Evolutionary conservation across 371 early-diverging fungal species (phyloP).

Genomic region (Smittium culicis): DNA sequence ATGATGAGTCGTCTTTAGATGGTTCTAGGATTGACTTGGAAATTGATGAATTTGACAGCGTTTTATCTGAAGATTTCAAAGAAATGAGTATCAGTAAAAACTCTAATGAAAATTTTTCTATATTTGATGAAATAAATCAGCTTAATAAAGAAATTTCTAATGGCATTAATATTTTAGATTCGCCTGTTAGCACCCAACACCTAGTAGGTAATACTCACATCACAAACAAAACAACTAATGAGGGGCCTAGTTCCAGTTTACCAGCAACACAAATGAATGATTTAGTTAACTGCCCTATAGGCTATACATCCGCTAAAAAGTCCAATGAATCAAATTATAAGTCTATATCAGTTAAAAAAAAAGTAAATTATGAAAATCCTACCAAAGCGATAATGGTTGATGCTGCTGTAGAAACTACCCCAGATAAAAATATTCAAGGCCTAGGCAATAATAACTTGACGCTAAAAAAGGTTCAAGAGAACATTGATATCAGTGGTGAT

Average conservation of each 20-base stretch:
- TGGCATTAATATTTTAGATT: background rate
- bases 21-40: background rate
- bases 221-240: no score
- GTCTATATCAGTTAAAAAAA: background rate
- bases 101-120: background rate
- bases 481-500: background rate
- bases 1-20: background rate
- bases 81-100: background rate
- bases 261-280: background rate
- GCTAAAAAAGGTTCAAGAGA: no score
- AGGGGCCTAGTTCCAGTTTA: no score
- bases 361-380: background rate
- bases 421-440: background rate
- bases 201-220: background rate
- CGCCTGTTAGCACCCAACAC: background rate
- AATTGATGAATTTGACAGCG: background rate
- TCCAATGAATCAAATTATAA: background rate
- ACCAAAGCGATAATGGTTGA: background rate
- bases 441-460: no score
- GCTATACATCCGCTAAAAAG: background rate
- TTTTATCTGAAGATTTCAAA: background rate
- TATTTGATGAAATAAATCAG: background rate
- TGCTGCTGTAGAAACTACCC: background rate
- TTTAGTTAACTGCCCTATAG: background rate
- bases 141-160: background rate